Evolutionary conservation across 2,329 filamentous ascomycete genomes (phyloP).

Genomic region (Hypoxylon sp.): DNA sequence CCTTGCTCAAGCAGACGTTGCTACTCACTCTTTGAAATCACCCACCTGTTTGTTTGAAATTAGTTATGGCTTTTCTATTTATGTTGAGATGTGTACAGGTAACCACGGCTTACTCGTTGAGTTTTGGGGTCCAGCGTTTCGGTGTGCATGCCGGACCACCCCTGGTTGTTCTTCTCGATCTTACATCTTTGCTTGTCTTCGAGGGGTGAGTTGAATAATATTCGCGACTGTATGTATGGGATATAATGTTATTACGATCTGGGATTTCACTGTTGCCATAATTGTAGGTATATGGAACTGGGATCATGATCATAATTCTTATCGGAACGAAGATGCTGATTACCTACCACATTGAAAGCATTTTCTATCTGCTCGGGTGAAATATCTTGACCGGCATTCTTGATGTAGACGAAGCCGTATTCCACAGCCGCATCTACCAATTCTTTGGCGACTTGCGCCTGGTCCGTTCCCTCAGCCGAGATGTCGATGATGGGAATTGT

Average conservation of each 20-base stretch:
- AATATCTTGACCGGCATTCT: constrained; percentile 79
- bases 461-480: constrained; percentile 67
- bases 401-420: constrained; percentile 92
- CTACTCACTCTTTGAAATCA: constrained; percentile 85
- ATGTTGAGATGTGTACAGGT: background rate
- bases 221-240: constrained; percentile 67
- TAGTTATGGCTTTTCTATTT: background rate
- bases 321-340: background rate
- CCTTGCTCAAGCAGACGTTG: constrained; percentile 8
- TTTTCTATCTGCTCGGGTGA: constrained; percentile 73
- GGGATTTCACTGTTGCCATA: background rate
- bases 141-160: constrained; percentile 89
- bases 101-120: constrained; percentile 72
- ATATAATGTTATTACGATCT: constrained; percentile 6
- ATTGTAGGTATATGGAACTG: background rate
- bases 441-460: constrained; percentile 70
- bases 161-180: constrained; percentile 85
- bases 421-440: constrained; percentile 84
- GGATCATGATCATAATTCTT: background rate
- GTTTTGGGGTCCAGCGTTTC: constrained; percentile 89
- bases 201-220: constrained; percentile 77
- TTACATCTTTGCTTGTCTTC: constrained; percentile 81
- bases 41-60: constrained; percentile 68
- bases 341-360: constrained; percentile 79
- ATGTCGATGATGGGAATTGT: constrained; percentile 88